Base-by-base conservation (phyloP, 768 basidiomycete species). In the Lactarius psammicola region DNA sequence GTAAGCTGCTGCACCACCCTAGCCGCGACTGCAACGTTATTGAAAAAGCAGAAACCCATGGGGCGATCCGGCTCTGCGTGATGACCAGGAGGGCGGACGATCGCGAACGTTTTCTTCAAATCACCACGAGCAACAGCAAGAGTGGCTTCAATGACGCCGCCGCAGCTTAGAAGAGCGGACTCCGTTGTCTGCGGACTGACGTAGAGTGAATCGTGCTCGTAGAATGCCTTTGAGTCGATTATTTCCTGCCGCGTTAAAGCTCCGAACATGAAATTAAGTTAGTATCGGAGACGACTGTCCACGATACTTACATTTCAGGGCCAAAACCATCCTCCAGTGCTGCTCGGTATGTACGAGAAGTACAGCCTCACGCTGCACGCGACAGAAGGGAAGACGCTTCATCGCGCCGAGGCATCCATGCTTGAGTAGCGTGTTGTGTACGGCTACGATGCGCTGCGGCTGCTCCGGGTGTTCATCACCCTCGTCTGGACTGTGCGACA, bases 11-110 rank as follows among this genome's bases (percentile, higher is more conserved):
- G 88, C 23, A 91, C 86, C 30, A 94, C 90, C 72, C 86, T 85
- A 23, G 93, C 85, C 1, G 95, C 95, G 18, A 99, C 91, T 0
- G 97, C 90, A 38, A 96, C 95, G 73, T 99, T 99, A 76, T 99
- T 99, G 80, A 95, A 97, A 80, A 99, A 97, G 77, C 97, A 98
- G 76, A 99, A 99, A 1, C 97, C 97, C 95, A 98, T 98, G 69
- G 94, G 92, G 74, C 95, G 90, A 69, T 97, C 93, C 5, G 97
- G 97, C 74, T 99, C 97, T 7, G 97, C 95, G 73, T 99, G 97
- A 74, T 99, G 97, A 0, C 97, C 97, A 0, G 97, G 97, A 15
- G 97, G 97, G 60, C 97, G 85, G 40, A 98, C 95, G 67, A 98
- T 93, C 2, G 97, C 97, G 74, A 99, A 90, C 0, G 91, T 82